Base-by-base conservation (phyloP, 2,329 filamentous ascomycete genomes). In the Madurella mycetomatis region DNA sequence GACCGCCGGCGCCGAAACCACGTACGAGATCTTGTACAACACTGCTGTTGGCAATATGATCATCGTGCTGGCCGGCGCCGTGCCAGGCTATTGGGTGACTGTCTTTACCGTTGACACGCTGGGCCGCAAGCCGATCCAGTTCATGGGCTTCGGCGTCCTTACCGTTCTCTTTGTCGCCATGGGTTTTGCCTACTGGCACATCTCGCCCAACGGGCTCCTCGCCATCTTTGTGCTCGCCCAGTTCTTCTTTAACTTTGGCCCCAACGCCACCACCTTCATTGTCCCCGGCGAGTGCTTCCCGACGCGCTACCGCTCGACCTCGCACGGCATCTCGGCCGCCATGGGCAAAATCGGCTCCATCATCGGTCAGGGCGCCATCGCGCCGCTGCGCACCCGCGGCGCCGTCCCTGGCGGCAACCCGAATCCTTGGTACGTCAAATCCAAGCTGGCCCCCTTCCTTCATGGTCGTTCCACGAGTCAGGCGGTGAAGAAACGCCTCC, bases 11-110 rank as follows among this genome's bases (percentile, higher is more conserved):
- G 69, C 70, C 40, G 66, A 65, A 51, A 82, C 79, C 59, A 81
- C 88, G 31, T 91, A 91, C 72, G 69, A 88, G 60, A 78, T 77
- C 67, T 78, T 90, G 58, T 85, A 84, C 75, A 88, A 88, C 71
- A 89, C 84, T 8, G 86, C 88, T 47, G 79, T 90, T 17, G 88
- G 88, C 9, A 91, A 92, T 73, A 73, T 92, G 62, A 89, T 92
- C 61, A 79, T 92, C 48, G 84, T 91, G 62, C 83, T 87, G 55
- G 88, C 88, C 4, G 88, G 88, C 54, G 86, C 88, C 46, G 87
- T 92, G 13, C 88, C 88, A 0, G 88, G 88, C 13, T 92, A 92
- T 76, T 92, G 88, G 88, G 80, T 90, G 15, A 88, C 87, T 0
- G 87, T 91, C 5, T 83, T 83, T 41, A 69, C 68, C 25, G 64